Base-by-base conservation (phyloP, 2,329 filamentous ascomycete species). In the Cytospora schulzeri region DNA sequence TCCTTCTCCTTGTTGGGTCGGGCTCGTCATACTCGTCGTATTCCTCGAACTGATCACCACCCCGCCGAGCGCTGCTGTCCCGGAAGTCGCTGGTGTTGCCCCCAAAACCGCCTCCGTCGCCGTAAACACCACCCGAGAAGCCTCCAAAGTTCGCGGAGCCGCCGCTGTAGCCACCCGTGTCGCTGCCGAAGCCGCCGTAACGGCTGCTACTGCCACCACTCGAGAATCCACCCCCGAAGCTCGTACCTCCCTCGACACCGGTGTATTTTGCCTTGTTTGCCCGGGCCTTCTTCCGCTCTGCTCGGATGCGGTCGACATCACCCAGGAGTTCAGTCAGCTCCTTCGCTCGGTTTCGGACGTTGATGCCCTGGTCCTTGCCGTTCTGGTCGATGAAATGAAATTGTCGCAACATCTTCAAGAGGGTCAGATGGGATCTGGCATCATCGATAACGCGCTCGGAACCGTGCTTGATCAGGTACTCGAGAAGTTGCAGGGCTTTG, bases 381-480 rank as follows among this genome's bases (percentile, higher is more conserved):
- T 98, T 98, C 75, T 87, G 84, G 74, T 99, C 88, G 77, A 99
- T 98, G 79, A 84, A 99, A 79, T 99, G 95, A 78, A 99, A 99
- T 76, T 99, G 95, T 64, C 93, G 91, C 63, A 99, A 86, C 95
- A 99, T 99, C 79, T 97, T 97, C 66, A 99, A 85, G 12, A 98
- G 88, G 19, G 94, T 96, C 67, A 99, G 87, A 76, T 99, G 95
- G 64, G 93, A 93, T 71, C 95, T 88, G 64, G 95, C 95, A 78
- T 99, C 95, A 78, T 99, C 95, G 69, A 99, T 94, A 45, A 99
- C 95, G 62, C 95, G 87, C 78, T 99, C 95, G 15, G 95, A 98
- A 68, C 95, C 95, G 77, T 99, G 95, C 83, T 99, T 99, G 79
- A 99, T 90, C 35, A 99, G 86, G 74, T 97, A 81, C 77, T 99